These are phyloP conservation scores for Cytospora piceicola DNA, from an alignment of 2,329 filamentous ascomycete genomes.

Conservation along the genomic window DNA sequence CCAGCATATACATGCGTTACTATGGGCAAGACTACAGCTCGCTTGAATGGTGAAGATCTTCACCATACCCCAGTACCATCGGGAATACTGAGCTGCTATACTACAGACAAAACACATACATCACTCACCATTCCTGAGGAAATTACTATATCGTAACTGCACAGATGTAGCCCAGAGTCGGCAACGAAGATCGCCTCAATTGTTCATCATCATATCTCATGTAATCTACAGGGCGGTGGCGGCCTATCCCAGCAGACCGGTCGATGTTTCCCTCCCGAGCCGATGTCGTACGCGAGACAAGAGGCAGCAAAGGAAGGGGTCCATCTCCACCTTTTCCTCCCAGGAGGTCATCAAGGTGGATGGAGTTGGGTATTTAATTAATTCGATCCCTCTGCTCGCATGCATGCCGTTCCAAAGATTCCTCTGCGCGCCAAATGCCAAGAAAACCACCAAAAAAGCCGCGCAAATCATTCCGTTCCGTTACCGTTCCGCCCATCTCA, in stretches of 20 bases:
- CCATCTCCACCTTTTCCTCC: not conserved
- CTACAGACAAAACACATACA: too few relatives aligned
- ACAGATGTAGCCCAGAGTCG: not conserved
- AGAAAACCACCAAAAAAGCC: not conserved
- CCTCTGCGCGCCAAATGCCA: not conserved
- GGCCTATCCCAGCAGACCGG: not conserved
- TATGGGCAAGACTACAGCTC: too few relatives aligned
- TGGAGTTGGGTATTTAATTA: not conserved
- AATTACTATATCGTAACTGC: too few relatives aligned
- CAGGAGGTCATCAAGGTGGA: not conserved
- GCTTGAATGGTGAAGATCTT: too few relatives aligned
- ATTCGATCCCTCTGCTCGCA: not conserved
- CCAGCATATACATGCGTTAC: too few relatives aligned
- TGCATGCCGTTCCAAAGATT: not conserved
- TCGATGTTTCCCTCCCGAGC: not conserved
- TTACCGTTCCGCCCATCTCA: too few relatives aligned
- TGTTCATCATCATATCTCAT: slow-evolving; percentile 2
- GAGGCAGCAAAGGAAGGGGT: not conserved
- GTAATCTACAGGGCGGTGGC: not conserved
- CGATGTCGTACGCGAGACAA: not conserved
- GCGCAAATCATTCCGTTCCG: not conserved
- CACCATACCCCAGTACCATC: too few relatives aligned
- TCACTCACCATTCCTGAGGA: too few relatives aligned
- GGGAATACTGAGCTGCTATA: too few relatives aligned
- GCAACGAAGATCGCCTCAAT: not conserved